Base-by-base conservation (phyloP, 352 stramenopile species). In the Pythium dissotocum region DNA sequence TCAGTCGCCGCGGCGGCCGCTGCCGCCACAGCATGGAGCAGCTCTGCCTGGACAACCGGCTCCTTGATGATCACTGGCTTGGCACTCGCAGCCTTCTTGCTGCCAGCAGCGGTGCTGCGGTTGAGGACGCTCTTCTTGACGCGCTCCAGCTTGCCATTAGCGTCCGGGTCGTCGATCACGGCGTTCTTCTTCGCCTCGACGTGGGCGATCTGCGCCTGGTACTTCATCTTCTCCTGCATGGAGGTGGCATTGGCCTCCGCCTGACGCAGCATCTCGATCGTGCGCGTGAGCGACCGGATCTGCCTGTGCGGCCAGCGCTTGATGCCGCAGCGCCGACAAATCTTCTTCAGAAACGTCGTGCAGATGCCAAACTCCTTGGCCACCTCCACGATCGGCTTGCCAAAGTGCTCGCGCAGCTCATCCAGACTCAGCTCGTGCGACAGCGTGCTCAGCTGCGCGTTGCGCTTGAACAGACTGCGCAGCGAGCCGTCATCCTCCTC, bases 261-360 rank as follows among this genome's bases (percentile, higher is more conserved):
- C 40, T 89, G 79, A 21, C 77, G 77, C n/a, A 92, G 75, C 83
- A 92, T 92, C 70, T 90, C 70, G 40, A 90, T 87, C 32, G 84
- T 90, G 21, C 84, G 76, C 36, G 73, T 78, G n/a, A 92, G 64
- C 42, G 84, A 92, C 1, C 80, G 78, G 56, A 90, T 87, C 61
- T 91, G 82, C 26, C 82, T 78, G 57, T 91, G 82, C 32, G 82
- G 82, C 80, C 82, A 89, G 18, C 82, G 75, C 63, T 87, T 87
- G 65, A 91, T 87, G 44, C 80, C 82, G 61, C 70, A 81, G 8
- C 79, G 79, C 0, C 83, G 81, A 49, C 83, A 91, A 32, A 89
- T 89, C 58, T 89, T 89, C 73, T 91, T 91, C 28, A 91, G 69
- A 42, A 90, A 89, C 5, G 84, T 90, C n/a, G 77, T 90, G 70